Conservation (phyloP, 345 rosid genomes). For the Dovyalis caffra region DNA sequence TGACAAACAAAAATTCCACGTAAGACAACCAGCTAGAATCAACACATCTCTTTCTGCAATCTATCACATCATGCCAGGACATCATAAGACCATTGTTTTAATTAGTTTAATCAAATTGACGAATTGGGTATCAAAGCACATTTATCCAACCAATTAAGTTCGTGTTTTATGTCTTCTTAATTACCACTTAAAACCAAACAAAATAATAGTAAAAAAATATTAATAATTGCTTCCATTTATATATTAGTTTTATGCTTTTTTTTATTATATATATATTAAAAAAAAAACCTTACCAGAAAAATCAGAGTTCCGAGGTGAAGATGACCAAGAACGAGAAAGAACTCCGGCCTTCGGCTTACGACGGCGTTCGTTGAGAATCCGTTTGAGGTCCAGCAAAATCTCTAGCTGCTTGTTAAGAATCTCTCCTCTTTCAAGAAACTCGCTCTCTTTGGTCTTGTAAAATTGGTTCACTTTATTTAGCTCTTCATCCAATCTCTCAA, state of each 20-base stretch:
- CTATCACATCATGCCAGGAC: background rate
- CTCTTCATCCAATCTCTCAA: slow-evolving; percentile 68
- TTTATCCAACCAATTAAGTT: too few species aligned
- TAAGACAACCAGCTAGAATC: background rate
- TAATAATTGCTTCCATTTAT: background rate
- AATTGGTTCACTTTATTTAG: slow-evolving; percentile 85
- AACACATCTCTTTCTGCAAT: background rate
- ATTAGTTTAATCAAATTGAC: too few species aligned
- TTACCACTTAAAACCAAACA: too few species aligned
- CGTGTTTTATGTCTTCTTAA: too few species aligned
- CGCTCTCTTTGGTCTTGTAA: slow-evolving; percentile 67
- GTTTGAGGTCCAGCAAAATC: slow-evolving; percentile 62
- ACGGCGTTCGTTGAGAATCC: slow-evolving; percentile 48
- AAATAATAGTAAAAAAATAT: background rate
- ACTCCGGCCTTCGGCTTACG: slow-evolving; percentile 35
- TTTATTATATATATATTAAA: too few species aligned
- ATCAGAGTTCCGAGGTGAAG: slow-evolving; percentile 50
- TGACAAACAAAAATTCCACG: background rate
- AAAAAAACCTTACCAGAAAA: slow-evolving; percentile 49
- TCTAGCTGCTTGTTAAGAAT: slow-evolving; percentile 66
- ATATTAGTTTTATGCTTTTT: background rate
- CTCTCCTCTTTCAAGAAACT: slow-evolving; percentile 80
- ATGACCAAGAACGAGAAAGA: slow-evolving; percentile 40
- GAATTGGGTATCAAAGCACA: too few species aligned
- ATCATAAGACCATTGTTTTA: too few species aligned